Conservation (phyloP, 1,284 basidiomycete genomes). For the Moesziomyces sp. region DNA sequence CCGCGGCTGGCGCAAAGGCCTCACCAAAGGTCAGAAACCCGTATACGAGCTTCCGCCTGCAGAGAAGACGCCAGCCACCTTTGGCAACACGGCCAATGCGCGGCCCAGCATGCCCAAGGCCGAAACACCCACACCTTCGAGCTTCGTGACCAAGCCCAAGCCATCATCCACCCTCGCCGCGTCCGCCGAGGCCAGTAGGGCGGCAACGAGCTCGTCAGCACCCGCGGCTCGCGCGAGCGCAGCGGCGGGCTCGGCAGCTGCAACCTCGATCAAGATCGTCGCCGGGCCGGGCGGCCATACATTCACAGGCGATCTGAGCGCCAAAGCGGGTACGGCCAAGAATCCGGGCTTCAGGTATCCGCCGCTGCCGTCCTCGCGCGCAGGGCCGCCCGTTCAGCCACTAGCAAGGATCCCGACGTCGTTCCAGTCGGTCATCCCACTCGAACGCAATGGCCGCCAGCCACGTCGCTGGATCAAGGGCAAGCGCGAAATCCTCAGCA, state of each 20-base stretch:
- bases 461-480: slow-evolving; percentile 50
- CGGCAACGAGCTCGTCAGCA: not conserved
- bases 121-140: slow-evolving; percentile 18
- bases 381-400: slow-evolving; percentile 50
- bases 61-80: slow-evolving; percentile 43
- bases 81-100: slow-evolving; percentile 33
- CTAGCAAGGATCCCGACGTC: slow-evolving; percentile 49
- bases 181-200: not conserved
- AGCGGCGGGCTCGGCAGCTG: not conserved
- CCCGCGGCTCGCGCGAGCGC: not conserved
- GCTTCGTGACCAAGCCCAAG: slow-evolving; percentile 10
- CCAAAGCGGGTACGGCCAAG: slow-evolving; percentile 41
- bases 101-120: slow-evolving; percentile 22
- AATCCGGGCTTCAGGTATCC: slow-evolving; percentile 57
- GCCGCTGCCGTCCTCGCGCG: slow-evolving; percentile 37
- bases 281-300: slow-evolving; percentile 29
- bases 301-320: slow-evolving; percentile 36
- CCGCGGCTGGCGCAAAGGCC: slow-evolving; percentile 63
- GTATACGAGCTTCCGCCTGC: slow-evolving; percentile 56
- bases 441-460: slow-evolving; percentile 41
- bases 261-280: slow-evolving; percentile 38
- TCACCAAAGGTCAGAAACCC: slow-evolving; percentile 65
- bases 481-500: slow-evolving; percentile 54
- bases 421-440: slow-evolving; percentile 49
- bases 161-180: slow-evolving; percentile 10